These are phyloP conservation scores for Chlorella sp. DNA, from an alignment of 139 green algal species.

Conservation along the genomic window DNA sequence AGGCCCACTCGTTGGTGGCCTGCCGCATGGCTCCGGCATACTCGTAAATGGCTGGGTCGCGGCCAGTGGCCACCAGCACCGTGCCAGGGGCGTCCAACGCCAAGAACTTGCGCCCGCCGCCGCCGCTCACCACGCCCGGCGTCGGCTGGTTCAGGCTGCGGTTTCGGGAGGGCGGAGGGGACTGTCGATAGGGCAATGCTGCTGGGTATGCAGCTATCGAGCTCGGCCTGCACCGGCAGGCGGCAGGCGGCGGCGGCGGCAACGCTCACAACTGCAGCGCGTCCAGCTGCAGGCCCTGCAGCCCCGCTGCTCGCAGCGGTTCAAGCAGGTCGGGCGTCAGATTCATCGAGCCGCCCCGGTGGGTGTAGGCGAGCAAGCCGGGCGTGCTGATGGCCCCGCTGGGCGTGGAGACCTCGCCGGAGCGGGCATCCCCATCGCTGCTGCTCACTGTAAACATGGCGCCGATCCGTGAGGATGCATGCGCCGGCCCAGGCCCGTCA, in stretches of 20 bases:
- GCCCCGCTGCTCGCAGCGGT: conserved; percentile 41
- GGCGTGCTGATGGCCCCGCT: conserved; percentile 54
- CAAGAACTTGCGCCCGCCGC: conserved; percentile 55
- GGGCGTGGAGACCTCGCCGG: conserved; percentile 2
- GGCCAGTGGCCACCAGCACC: conserved; percentile 59
- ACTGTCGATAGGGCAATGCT: no score
- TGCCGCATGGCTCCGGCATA: conserved; percentile 47
- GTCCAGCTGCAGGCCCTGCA: conserved; percentile 54
- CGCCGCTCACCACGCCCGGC: conserved; percentile 41
- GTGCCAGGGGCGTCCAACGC: conserved; percentile 20
- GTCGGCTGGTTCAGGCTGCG: conserved; percentile 63
- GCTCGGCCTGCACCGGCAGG: no score
- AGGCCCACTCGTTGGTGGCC: conserved; percentile 30
- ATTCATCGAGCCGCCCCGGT: conserved; percentile 55
- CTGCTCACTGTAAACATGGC: conserved; percentile 2
- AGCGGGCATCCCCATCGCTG: conserved; percentile 32
- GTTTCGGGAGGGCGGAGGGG: no score
- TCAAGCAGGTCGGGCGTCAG: conserved; percentile 70
- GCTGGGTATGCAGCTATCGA: no score
- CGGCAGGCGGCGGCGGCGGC: not conserved
- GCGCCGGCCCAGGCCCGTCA: no score
- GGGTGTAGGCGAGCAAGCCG: conserved; percentile 62
- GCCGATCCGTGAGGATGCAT: no score
- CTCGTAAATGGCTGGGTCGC: conserved; percentile 70
- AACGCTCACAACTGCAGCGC: conserved; percentile 67